Percentiles rank a stretch among this genome's conserved stretches.
phyloP scores from a whole-genome alignment of 768 basidiomycete genomes.

The Lactifluus echinatus region DNA sequence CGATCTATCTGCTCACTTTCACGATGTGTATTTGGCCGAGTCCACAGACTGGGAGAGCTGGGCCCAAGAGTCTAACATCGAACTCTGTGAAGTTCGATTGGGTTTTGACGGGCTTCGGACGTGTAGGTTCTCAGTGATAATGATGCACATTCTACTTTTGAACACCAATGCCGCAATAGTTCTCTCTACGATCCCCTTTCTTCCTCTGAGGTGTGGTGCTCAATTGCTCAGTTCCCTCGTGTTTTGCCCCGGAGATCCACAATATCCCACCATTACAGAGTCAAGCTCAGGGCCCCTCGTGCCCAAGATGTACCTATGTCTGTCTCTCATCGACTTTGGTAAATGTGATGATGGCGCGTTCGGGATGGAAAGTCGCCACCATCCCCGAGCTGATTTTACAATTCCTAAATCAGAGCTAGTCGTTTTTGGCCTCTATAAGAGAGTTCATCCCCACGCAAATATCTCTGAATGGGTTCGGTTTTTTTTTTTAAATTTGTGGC shows the following conservation, averaged over 20 bases:
- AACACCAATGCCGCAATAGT: background rate
- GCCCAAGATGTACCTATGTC: constrained; percentile 16
- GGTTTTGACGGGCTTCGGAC: constrained; percentile 9
- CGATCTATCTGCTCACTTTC: constrained; percentile 6
- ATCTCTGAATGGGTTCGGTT: constrained; percentile 14
- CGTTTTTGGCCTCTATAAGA: constrained; percentile 21
- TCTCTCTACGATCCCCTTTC: constrained; percentile 11
- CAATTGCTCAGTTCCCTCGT: constrained; percentile 13
- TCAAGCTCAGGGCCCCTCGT: background rate
- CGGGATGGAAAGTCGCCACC: background rate
- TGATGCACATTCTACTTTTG: background rate
- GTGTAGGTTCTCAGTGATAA: constrained; percentile 3
- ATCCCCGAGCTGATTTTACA: constrained; percentile 25
- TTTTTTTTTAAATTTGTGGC: background rate
- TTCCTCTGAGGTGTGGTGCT: constrained; percentile 9
- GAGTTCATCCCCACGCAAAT: background rate
- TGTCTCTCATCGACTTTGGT: constrained; percentile 15
- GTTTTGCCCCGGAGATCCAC: constrained; percentile 13
- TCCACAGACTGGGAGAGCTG: constrained; percentile 19
- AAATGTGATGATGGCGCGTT: constrained; percentile 5
- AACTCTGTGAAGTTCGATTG: constrained; percentile 18
- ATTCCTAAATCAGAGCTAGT: constrained; percentile 32
- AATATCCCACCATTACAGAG: background rate
- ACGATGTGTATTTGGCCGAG: constrained; percentile 5
- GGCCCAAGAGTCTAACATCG: constrained; percentile 16